Conservation (phyloP, 2,329 filamentous ascomycete species). For the Fusarium brachygibbosum region DNA sequence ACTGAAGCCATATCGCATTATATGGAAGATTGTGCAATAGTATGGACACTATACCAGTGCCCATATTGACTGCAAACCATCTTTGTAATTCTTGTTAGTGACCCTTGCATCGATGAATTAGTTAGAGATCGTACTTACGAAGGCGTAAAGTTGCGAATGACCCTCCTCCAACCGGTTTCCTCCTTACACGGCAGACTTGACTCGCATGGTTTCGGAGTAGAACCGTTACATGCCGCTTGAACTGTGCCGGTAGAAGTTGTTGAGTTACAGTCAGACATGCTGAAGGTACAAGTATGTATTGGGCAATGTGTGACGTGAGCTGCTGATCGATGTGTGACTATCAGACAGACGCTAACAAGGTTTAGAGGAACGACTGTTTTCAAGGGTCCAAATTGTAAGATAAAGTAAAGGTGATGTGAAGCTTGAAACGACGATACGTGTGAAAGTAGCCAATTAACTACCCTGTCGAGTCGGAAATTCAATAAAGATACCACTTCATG, state of each 20-base stretch:
- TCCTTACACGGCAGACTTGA: conserved; percentile 50
- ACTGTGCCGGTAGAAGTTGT: conserved; percentile 19
- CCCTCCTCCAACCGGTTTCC: conserved; percentile 58
- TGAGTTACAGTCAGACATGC: conserved; percentile 38
- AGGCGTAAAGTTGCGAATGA: conserved; percentile 67
- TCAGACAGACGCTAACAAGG: conserved; percentile 27
- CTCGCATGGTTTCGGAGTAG: conserved; percentile 29
- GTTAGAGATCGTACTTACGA: conserved; percentile 57
- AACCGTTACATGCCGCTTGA: conserved; percentile 18
- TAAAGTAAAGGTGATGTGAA: background rate
- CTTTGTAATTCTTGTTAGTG: conserved; percentile 47
- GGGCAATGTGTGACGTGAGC: conserved; percentile 23
- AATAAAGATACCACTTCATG: background rate
- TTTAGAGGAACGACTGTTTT: conserved; percentile 6
- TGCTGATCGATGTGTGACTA: conserved; percentile 28
- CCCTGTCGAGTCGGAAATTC: background rate
- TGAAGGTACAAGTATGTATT: background rate
- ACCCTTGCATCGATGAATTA: background rate
- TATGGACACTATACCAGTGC: conserved; percentile 75
- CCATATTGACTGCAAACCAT: conserved; percentile 75
- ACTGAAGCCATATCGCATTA: conserved; percentile 68
- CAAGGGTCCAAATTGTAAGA: conserved; percentile 2
- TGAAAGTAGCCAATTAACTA: background rate
- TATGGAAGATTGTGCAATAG: conserved; percentile 74
- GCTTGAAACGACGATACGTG: background rate